Conservation (phyloP, 1,139 yeast genomes). For the Hansenula lynferdii region DNA sequence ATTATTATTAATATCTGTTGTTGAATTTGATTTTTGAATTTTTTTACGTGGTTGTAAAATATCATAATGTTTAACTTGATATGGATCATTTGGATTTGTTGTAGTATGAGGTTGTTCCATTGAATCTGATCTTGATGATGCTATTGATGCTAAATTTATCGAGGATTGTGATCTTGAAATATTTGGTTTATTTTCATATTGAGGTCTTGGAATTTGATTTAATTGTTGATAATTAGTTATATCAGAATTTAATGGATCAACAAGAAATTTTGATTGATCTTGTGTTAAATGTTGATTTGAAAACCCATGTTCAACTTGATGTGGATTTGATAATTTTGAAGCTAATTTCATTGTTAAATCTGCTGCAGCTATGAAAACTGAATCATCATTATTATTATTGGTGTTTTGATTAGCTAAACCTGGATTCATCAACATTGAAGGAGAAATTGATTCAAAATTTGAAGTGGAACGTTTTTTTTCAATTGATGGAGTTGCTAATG, state of each 20-base stretch:
- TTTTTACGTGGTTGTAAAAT: conserved; percentile 18
- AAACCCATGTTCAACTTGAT: too few relatives aligned
- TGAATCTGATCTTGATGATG: conserved; percentile 16
- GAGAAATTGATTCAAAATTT: conserved; percentile 16
- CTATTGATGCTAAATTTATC: conserved; percentile 17
- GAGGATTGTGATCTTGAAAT: conserved; percentile 22
- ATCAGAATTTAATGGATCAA: conserved; percentile 7
- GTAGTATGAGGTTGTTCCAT: conserved; percentile 1
- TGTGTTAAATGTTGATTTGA: too few relatives aligned
- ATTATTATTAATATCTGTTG: conserved; percentile 11
- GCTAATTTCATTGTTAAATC: conserved; percentile 28
- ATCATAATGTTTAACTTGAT: conserved; percentile 17
- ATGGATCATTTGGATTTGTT: conserved; percentile 4
- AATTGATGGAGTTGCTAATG: conserved; percentile 20
- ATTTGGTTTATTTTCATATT: conserved; percentile 1
- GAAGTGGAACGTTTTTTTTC: conserved; percentile 4
- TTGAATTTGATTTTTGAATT: conserved; percentile 12
- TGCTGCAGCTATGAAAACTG: conserved; percentile 25
- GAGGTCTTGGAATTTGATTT: conserved; percentile 1
- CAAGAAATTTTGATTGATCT: conserved; percentile 2
- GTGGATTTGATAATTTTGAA: conserved; percentile 19
- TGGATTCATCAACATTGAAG: conserved; percentile 17
- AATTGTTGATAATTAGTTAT: background rate
- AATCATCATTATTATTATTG: conserved; percentile 7
- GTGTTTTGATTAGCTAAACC: too few relatives aligned